Percentiles rank a stretch among this genome's conserved stretches.
Evolutionary conservation across 2,329 filamentous ascomycete species (phyloP).

Genomic region (Xylaria sp.): DNA sequence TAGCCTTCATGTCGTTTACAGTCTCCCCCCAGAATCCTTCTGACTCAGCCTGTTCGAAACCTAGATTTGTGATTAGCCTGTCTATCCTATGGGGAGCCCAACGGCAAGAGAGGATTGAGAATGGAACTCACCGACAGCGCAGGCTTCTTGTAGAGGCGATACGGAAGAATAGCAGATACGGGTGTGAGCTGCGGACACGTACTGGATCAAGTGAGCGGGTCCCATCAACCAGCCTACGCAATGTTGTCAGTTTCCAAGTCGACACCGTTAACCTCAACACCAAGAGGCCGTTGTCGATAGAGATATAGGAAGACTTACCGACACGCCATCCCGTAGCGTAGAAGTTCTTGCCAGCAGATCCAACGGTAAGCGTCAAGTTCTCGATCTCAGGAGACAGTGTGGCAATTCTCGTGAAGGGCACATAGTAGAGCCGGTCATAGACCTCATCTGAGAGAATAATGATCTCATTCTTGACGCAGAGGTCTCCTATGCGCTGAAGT

Average conservation of each 20-base stretch:
- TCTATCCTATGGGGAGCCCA: neutral
- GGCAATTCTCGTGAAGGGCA: slow-evolving; percentile 91
- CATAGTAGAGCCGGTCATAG: slow-evolving; percentile 95
- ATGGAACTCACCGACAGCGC: slow-evolving; percentile 74
- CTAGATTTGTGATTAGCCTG: slow-evolving; percentile 39
- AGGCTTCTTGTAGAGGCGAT: slow-evolving; percentile 92
- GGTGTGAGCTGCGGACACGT: slow-evolving; percentile 92
- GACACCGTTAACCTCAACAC: neutral
- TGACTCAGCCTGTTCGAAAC: slow-evolving; percentile 88
- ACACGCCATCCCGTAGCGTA: slow-evolving; percentile 98
- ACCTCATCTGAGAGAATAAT: slow-evolving; percentile 94
- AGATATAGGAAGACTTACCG: slow-evolving; percentile 51
- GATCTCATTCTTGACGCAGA: slow-evolving; percentile 92
- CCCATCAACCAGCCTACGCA: slow-evolving; percentile 84
- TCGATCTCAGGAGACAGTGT: slow-evolving; percentile 92
- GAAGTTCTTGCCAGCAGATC: slow-evolving; percentile 97
- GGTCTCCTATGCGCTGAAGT: slow-evolving; percentile 82
- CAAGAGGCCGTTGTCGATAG: neutral
- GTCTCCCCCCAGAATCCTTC: slow-evolving; percentile 88
- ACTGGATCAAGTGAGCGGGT: slow-evolving; percentile 85
- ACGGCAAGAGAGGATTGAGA: no score
- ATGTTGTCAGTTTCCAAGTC: slow-evolving; percentile 18
- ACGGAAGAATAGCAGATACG: slow-evolving; percentile 96
- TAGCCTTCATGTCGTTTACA: slow-evolving; percentile 86
- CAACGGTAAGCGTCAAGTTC: slow-evolving; percentile 88